phyloP scores from a whole-genome alignment of 1,284 basidiomycete genomes.

The Rhodotorula mucilaginosa region DNA sequence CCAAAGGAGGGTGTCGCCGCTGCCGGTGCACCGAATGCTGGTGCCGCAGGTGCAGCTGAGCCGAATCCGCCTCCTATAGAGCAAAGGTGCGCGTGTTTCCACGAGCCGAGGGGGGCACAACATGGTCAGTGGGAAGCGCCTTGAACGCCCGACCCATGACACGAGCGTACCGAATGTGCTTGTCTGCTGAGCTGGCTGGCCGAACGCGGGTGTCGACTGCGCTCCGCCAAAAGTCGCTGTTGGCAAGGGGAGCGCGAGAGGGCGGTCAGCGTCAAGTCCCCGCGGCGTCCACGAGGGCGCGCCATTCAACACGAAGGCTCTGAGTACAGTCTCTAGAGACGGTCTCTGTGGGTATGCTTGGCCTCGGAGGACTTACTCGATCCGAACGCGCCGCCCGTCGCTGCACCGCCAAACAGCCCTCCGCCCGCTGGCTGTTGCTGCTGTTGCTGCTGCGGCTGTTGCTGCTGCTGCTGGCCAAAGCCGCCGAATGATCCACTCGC shows the following conservation, averaged over 20 bases:
- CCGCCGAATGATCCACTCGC: conserved; percentile 28
- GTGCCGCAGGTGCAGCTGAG: conserved; percentile 13
- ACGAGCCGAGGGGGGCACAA: too few species aligned
- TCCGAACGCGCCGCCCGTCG: conserved; percentile 20
- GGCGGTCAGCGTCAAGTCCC: background rate
- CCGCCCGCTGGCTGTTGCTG: conserved; percentile 14
- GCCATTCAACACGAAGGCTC: too few species aligned
- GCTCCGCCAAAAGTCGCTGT: conserved; percentile 27
- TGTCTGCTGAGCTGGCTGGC: conserved; percentile 26
- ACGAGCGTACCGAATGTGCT: conserved; percentile 26
- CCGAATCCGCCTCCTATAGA: conserved; percentile 29
- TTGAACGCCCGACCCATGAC: too few species aligned
- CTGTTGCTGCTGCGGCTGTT: conserved; percentile 28
- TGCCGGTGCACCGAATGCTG: conserved; percentile 24
- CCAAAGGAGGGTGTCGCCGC: conserved; percentile 29
- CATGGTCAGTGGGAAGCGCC: too few species aligned
- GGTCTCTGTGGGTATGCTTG: background rate
- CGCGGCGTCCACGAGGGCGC: too few species aligned
- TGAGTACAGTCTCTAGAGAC: too few species aligned
- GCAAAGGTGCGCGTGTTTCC: too few species aligned
- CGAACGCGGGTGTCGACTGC: conserved; percentile 24
- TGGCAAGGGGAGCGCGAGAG: background rate
- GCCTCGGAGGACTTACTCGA: conserved; percentile 13
- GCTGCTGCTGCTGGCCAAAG: conserved; percentile 39
- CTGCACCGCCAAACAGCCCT: conserved; percentile 32